Evolutionary conservation across 2,329 filamentous ascomycete genomes (phyloP).

Genomic region (Metarhizium anisopliae): DNA sequence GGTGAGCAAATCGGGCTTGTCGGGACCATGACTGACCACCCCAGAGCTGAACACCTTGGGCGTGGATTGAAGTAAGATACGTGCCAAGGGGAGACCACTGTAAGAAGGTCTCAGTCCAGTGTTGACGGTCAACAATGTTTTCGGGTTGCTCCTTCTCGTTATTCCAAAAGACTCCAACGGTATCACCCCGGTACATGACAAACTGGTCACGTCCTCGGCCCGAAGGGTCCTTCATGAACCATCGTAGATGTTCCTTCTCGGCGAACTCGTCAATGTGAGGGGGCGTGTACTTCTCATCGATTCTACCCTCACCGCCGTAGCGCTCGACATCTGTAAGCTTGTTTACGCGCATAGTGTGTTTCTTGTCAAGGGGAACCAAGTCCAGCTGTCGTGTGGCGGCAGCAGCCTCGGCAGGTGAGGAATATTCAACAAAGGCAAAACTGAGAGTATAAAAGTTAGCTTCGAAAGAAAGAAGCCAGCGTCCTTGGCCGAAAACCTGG

Average conservation of each 20-base stretch:
- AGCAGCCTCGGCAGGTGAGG: constrained; percentile 78
- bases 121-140: constrained; percentile 78
- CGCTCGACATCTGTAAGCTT: constrained; percentile 97
- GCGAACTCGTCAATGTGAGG: constrained; percentile 77
- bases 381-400: constrained; percentile 86
- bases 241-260: constrained; percentile 90
- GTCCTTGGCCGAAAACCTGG: neutral
- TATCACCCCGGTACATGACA: constrained; percentile 85
- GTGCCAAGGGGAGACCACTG: constrained; percentile 97
- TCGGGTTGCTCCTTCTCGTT: constrained; percentile 90
- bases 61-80: constrained; percentile 88
- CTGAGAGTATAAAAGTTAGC: constrained; percentile 32
- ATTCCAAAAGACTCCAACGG: constrained; percentile 96
- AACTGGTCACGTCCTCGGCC: constrained; percentile 88
- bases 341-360: constrained; percentile 90
- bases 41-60: constrained; percentile 96
- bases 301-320: constrained; percentile 84
- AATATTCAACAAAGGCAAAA: constrained; percentile 96
- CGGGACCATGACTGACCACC: constrained; percentile 83
- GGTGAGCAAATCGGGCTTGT: constrained; percentile 88
- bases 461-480: neutral
- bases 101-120: constrained; percentile 97
- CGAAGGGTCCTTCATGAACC: constrained; percentile 76
- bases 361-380: constrained; percentile 85
- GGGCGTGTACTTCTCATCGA: constrained; percentile 82